Evolutionary conservation across 805 yeast genomes (phyloP), one percentile per base, ranked within the genome.

Genomic region (Lipomyces kockii): DNA sequence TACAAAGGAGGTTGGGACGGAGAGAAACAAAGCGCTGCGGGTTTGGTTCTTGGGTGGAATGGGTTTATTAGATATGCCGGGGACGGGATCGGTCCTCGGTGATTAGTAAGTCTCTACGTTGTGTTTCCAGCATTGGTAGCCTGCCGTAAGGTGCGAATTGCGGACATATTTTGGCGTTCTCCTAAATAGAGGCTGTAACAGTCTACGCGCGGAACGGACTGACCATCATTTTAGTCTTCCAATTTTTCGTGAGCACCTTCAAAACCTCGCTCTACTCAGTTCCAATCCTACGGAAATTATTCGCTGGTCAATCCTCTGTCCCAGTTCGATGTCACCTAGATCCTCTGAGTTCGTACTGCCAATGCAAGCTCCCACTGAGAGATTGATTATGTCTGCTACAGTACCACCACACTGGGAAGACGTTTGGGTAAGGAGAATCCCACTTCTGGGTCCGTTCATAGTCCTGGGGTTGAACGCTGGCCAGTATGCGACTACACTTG

Each of bases 301-400:
- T 52, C 55, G 55, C 11, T 52, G 55, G 55, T 52, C 55, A n/a
- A 52, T 52, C 29, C 55, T 52, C 32, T 52, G 55, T 22, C 55
- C 55, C 32, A 22, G 32, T 22, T 6, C 8, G 32, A 52, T 52
- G 55, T 25, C 8, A 4, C 55, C 55, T 12, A 20, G 55, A 20
- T 52, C 55, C n/a, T 22, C 55, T 52, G 17, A 5, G 17, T 22
- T 52, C 17, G 55, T 6, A 3, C 27, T 52, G 14, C 55, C 55
- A 11, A 25, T 52, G 29, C 17, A 52, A 52, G 32, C 27, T 9
- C 53, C 53, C 0, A 22, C 55, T 3, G 14, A 5, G 32, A 22
- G 9, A 2, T 9, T 52, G 55, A 17, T 22, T 52, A 11, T 22
- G 29, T 52, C 55, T 8, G 55, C 55, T 22, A 25, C 55, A 25